phyloP scores from a whole-genome alignment of 495 filamentous ascomycete species.

The Geopyxis carbonaria region DNA sequence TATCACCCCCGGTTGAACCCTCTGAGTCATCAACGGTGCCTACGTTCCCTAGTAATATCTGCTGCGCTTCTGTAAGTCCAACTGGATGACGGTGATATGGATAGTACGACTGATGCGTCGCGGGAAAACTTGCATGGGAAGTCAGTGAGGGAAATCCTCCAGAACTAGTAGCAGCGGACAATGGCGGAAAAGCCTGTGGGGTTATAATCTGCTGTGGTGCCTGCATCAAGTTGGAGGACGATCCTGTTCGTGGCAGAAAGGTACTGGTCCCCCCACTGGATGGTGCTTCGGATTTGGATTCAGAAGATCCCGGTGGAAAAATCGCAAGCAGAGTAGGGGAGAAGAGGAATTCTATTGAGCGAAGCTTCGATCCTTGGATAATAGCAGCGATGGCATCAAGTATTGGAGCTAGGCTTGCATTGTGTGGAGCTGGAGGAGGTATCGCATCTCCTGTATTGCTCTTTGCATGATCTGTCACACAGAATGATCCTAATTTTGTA shows the following conservation, averaged over 20 bases:
- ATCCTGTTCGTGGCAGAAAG: constrained; percentile 3
- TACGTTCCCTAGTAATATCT: constrained; percentile 12
- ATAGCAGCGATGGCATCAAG: constrained; percentile 71
- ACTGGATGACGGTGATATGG: no score
- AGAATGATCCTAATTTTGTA: constrained; percentile 55
- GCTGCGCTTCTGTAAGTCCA: constrained; percentile 9
- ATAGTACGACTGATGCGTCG: constrained; percentile 1
- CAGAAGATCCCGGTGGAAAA: constrained; percentile 32
- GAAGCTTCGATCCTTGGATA: constrained; percentile 59
- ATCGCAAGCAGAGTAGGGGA: constrained; percentile 58
- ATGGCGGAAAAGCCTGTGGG: constrained; percentile 29
- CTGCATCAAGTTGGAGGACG: constrained; percentile 1
- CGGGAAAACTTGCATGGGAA: no score
- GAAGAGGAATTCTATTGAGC: constrained; percentile 59
- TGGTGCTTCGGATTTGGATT: neutral
- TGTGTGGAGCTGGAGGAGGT: constrained; percentile 39
- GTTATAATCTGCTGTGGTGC: constrained; percentile 21
- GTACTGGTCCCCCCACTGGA: neutral
- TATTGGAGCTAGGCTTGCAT: constrained; percentile 46
- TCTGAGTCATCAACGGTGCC: constrained; percentile 18
- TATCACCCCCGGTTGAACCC: constrained; percentile 19
- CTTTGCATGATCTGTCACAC: constrained; percentile 34
- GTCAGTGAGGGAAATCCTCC: constrained; percentile 15
- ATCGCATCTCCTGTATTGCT: constrained; percentile 30
- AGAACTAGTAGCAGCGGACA: constrained; percentile 26